Evolutionary conservation across 495 filamentous ascomycete genomes (phyloP).

Genomic region (Podospora pseudoanserina): DNA sequence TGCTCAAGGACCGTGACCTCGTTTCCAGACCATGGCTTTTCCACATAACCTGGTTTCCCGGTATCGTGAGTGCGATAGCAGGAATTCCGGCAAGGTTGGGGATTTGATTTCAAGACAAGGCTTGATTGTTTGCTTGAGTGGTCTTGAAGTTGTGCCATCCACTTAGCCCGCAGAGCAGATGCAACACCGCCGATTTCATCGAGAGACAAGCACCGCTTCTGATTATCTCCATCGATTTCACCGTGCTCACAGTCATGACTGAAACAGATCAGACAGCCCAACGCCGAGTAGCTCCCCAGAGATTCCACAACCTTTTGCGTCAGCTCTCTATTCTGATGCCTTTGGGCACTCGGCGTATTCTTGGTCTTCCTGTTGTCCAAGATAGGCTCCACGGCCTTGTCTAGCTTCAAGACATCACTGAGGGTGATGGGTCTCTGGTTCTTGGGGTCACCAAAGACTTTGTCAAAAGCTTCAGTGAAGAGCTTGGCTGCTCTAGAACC

Average conservation of each 20-base stretch:
- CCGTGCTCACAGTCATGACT: conserved; percentile 51
- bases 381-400: conserved; percentile 42
- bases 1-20: conserved; percentile 39
- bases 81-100: conserved; percentile 38
- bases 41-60: conserved; percentile 23
- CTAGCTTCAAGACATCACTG: conserved; percentile 42
- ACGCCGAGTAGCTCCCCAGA: conserved; percentile 42
- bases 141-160: conserved; percentile 26
- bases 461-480: conserved; percentile 45
- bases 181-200: conserved; percentile 30
- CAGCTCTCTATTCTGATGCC: conserved; percentile 22
- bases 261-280: conserved; percentile 47
- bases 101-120: conserved; percentile 10
- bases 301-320: conserved; percentile 35
- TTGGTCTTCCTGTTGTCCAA: conserved; percentile 46
- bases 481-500: conserved; percentile 32
- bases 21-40: conserved; percentile 37
- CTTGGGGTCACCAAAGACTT: conserved; percentile 35
- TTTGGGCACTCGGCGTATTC: conserved; percentile 36
- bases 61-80: conserved; percentile 38
- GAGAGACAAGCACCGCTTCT: conserved; percentile 42
- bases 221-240: conserved; percentile 45
- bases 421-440: conserved; percentile 32
- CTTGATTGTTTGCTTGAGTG: conserved; percentile 14
- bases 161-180: conserved; percentile 24